Evolutionary conservation across 345 rosid genomes (phyloP), one percentile per base, ranked within the genome.

Genomic region (Euphorbia peplus): DNA sequence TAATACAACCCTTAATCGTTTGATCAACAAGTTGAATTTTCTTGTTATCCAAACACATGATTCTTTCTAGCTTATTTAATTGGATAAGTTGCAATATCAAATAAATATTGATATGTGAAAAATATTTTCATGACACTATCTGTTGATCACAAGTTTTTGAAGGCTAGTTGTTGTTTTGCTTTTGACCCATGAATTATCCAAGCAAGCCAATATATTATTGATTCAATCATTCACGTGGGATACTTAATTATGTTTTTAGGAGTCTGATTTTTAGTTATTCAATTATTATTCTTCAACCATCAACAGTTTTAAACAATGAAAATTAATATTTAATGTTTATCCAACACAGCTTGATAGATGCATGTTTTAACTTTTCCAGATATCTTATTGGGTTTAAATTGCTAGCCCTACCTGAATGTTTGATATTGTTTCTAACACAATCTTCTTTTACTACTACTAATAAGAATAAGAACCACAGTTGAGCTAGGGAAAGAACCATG

Each of bases 21-120:
- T 47, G 21, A 19, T n/a, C n/a, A n/a, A 64, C 9, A 64, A 30
- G 41, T n/a, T 64, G 47, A 51, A 29, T 10, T 29, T 47, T 12
- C 44, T 50, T 21, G 41, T 26, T 13, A 50, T 28, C 28, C 57
- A 50, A 30, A 48, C 67, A 32, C 63, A 32, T 59, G 44, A 59
- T 32, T 32, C 37, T 6, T n/a, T n/a, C n/a, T n/a, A 11, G 15
- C 63, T 29, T 58, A 39, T 58, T 58, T 14, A 12, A 7, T 32
- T 11, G 6, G 4, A 16, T 57, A 3, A 39, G 10, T 39, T 39
- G 10, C 44, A 4, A 39, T 4, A 4, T 39, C 44, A 4, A 39
- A 39, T 4, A 39, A 4, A 39, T 39, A 39, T 39, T n/a, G n/a
- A n/a, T n/a, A n/a, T n/a, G n/a, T n/a, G n/a, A n/a, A n/a, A 39